Evolutionary conservation across 1,284 basidiomycete species (phyloP).

Genomic region (Xerocomus amazonicus): DNA sequence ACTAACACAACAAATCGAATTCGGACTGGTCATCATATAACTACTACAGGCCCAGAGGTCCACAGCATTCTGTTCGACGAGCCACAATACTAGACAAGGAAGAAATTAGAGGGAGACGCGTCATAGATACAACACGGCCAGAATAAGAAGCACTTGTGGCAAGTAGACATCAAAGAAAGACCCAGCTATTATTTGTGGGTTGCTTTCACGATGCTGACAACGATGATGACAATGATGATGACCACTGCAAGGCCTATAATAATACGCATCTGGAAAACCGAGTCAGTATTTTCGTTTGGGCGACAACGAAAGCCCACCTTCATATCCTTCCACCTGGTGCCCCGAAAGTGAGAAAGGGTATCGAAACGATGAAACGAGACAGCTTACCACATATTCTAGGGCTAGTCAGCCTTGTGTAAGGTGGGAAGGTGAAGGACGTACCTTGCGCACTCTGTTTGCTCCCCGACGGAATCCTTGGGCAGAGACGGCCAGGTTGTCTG

Average conservation of each 20-base stretch:
- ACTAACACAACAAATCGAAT: slow-evolving; percentile 25
- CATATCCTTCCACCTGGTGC: slow-evolving; percentile 92
- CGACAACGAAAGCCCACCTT: slow-evolving; percentile 52
- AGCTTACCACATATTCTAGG: slow-evolving; percentile 81
- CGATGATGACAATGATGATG: slow-evolving; percentile 90
- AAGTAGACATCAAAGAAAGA: neutral
- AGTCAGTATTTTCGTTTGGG: slow-evolving; percentile 8
- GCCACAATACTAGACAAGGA: slow-evolving; percentile 17
- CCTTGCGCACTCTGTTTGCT: slow-evolving; percentile 97
- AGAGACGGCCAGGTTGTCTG: slow-evolving; percentile 97
- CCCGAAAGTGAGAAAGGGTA: slow-evolving; percentile 9
- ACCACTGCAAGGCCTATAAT: slow-evolving; percentile 85
- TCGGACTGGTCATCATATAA: slow-evolving; percentile 12
- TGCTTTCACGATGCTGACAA: slow-evolving; percentile 87
- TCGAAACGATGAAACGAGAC: neutral
- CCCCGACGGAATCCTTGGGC: slow-evolving; percentile 98
- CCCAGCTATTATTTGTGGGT: slow-evolving; percentile 43
- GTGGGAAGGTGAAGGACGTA: slow-evolving; percentile 42
- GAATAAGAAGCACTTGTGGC: slow-evolving; percentile 11
- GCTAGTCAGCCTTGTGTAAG: slow-evolving; percentile 22
- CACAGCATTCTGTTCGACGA: slow-evolving; percentile 11
- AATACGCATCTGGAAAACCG: slow-evolving; percentile 68
- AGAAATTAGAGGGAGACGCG: slow-evolving; percentile 26
- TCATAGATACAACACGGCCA: slow-evolving; percentile 38
- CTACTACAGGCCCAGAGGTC: slow-evolving; percentile 17